Evolutionary conservation across 768 basidiomycete species (phyloP).

Genomic region (Boletus rufocinnamomeus): DNA sequence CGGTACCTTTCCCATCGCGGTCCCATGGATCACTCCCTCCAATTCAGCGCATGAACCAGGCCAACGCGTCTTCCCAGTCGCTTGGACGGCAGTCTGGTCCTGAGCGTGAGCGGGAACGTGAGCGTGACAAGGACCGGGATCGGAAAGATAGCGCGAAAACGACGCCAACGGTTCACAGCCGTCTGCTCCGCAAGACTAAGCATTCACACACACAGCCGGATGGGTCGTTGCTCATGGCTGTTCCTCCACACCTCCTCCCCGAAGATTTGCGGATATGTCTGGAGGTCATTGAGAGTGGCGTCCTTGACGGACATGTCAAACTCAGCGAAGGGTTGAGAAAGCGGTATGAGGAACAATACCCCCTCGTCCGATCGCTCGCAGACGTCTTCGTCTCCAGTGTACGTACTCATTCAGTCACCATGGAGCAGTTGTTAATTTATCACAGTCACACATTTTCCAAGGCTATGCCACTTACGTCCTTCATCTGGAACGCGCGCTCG

Average conservation of each 20-base stretch:
- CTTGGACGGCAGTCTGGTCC: slow-evolving; percentile 68
- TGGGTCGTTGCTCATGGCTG: slow-evolving; percentile 47
- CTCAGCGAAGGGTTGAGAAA: slow-evolving; percentile 84
- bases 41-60: slow-evolving; percentile 51
- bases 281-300: slow-evolving; percentile 82
- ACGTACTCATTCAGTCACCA: slow-evolving; percentile 36
- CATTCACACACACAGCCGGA: slow-evolving; percentile 60
- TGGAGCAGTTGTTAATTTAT: slow-evolving; percentile 23
- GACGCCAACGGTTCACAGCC: slow-evolving; percentile 34
- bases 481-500: slow-evolving; percentile 89
- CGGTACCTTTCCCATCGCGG: slow-evolving; percentile 76
- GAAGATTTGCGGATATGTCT: slow-evolving; percentile 85
- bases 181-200: slow-evolving; percentile 68
- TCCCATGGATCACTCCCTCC: slow-evolving; percentile 80
- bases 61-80: slow-evolving; percentile 69
- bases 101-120: slow-evolving; percentile 43
- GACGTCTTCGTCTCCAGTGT: slow-evolving; percentile 97
- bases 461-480: slow-evolving; percentile 94
- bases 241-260: slow-evolving; percentile 80
- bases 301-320: slow-evolving; percentile 86
- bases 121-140: slow-evolving; percentile 47
- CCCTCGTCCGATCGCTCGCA: slow-evolving; percentile 87
- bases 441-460: slow-evolving; percentile 86
- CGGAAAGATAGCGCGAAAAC: slow-evolving; percentile 45
- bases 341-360: slow-evolving; percentile 94